Evolutionary conservation across 306 rosid species (phyloP), one percentile per base, ranked within the genome.

Genomic region (Notholithocarpus densiflorus): DNA sequence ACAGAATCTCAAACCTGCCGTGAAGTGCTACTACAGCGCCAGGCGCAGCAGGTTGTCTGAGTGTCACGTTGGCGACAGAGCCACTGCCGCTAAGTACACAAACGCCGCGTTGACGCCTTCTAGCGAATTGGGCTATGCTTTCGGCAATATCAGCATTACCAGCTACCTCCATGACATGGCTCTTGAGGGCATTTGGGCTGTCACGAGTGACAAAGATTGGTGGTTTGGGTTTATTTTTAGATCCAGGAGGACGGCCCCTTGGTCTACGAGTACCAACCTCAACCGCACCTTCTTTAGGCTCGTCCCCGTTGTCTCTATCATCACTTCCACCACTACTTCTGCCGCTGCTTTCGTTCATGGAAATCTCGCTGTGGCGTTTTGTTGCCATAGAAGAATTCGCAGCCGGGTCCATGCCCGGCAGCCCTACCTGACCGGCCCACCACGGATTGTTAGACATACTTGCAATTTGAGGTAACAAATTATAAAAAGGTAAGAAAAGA

Each of bases 51-150:
- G 99, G 96, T 62, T 96, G 98, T 34, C 96, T 77, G 1, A 96
- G 88, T 12, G 96, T 91, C 19, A 96, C 99, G 83, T 96, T 93
- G 31, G 96, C 93, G 0, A 96, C 98, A 0, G 90, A 90, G 56
- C 99, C 99, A 45, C 92, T 96, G 0, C 96, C 99, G 53, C 96
- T 96, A 61, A 96, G 91, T 11, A 96, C 98, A 45, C 99, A 96
- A 24, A 96, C 93, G 3, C 99, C 99, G 17, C 99, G 88, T 64
- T 92, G 99, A 17, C 98, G 98, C 82, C 92, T 66, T 65, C 99
- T 76, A 0, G 99, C 92, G 10, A 93, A 96, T 18, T 90, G 94
- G 0, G 97, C 98, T 0, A 96, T 90, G 29, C 93, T 89, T 59
- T 96, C 98, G 0, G 97, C 98, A 8, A 96, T 90, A 53, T 96